These are phyloP conservation scores for Pseudocercospora fijiensis DNA, from an alignment of 2,329 filamentous ascomycete genomes.

Conservation along the genomic window DNA sequence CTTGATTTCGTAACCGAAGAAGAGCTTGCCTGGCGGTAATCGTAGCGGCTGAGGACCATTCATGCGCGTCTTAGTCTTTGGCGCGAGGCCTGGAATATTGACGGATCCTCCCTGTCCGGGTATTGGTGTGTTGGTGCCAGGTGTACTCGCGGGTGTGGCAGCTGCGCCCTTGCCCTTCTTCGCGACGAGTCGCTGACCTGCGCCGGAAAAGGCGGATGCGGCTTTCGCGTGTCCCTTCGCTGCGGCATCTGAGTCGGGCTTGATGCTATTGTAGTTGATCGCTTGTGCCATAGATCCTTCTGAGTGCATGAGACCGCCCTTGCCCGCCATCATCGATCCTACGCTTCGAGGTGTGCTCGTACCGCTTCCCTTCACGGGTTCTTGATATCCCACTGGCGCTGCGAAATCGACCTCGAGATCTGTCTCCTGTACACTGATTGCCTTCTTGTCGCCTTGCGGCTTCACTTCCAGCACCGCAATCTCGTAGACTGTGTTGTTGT, in stretches of 20 bases:
- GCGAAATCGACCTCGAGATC: conserved; percentile 97
- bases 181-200: conserved; percentile 76
- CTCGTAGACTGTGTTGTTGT: conserved; percentile 92
- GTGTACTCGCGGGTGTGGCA: conserved; percentile 29
- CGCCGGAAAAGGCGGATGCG: conserved; percentile 74
- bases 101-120: conserved; percentile 49
- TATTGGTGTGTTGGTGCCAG: conserved; percentile 56
- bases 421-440: conserved; percentile 89
- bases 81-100: conserved; percentile 37
- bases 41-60: conserved; percentile 86
- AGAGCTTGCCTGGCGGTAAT: conserved; percentile 83
- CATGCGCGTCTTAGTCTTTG: conserved; percentile 48
- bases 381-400: conserved; percentile 87
- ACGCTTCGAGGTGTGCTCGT: conserved; percentile 77
- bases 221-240: conserved; percentile 61
- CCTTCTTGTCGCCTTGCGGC: conserved; percentile 79
- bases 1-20: conserved; percentile 93
- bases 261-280: conserved; percentile 94
- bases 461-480: conserved; percentile 94
- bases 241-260: conserved; percentile 69
- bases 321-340: conserved; percentile 52
- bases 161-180: conserved; percentile 72
- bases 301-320: conserved; percentile 72
- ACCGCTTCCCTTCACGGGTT: conserved; percentile 75
- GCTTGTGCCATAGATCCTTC: conserved; percentile 94